A percentile compares a stretch with the other conserved stretches of the same genome.
Evolutionary conservation across 208 protist species (phyloP).

Genomic region (Acanthamoeba triangularis): DNA sequence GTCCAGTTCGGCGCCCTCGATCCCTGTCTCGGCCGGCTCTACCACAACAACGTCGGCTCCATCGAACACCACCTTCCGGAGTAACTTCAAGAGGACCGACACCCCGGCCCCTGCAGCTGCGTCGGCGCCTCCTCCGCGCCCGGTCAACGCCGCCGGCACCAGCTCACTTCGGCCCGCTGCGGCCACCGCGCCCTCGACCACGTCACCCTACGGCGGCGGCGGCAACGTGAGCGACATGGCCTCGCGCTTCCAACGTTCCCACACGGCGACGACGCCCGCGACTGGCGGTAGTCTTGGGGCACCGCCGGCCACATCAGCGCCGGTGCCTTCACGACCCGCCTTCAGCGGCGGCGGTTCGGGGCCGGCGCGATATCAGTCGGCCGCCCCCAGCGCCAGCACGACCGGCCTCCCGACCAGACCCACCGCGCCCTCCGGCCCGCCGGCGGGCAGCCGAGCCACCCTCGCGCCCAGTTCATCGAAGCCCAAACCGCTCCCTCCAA

Average conservation of each 20-base stretch:
- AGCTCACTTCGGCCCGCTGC: not conserved
- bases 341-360: not conserved
- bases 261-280: not conserved
- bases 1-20: not conserved
- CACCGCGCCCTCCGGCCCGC: not conserved
- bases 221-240: not conserved
- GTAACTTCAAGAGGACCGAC: not conserved
- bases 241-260: not conserved
- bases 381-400: not conserved
- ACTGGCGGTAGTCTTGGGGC: not conserved
- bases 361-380: not conserved
- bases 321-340: not conserved
- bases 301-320: not conserved
- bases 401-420: not conserved
- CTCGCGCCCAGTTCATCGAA: not conserved
- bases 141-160: not conserved
- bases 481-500: slow-evolving; percentile 12
- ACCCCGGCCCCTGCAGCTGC: not conserved
- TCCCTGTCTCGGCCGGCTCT: not conserved
- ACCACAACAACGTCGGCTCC: not conserved
- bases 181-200: not conserved
- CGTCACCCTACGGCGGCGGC: not conserved
- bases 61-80: not conserved
- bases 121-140: not conserved
- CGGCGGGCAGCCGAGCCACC: not conserved